Evolutionary conservation across 805 yeast genomes (phyloP), one percentile per base, ranked within the genome.

Genomic region (Kazachstania kunashirensis): DNA sequence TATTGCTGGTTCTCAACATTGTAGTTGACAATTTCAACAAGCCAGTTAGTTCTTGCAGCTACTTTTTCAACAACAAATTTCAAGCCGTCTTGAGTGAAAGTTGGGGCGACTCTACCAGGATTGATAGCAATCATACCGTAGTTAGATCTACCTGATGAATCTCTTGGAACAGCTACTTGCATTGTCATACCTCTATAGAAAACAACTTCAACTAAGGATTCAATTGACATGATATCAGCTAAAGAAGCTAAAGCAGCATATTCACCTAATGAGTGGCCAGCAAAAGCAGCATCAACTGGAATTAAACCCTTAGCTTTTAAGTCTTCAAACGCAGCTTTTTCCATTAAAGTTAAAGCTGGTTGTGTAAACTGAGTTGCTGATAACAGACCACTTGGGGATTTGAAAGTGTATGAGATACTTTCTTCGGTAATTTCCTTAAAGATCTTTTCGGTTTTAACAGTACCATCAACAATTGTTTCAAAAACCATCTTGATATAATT

Each of bases 171-270:
- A 33, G 98, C 98, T 48, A 92, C 98, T 71, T 92, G 98, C 99
- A 92, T 92, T 34, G 99, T 94, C 97, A 92, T 92, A 75, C 99
- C 99, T 72, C 99, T 81, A 75, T 92, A 94, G 75, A 92, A 92
- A 37, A 89, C 97, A 62, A 89, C 94, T 63, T 89, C 97, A 45
- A 89, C 96, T 50, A 89, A 72, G 5, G 94, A 82, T 68, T 92
- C 98, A 52, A 92, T 86, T 33, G 97, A 95, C 97, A 92, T 89
- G 41, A 94, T 96, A 61, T 92, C 95, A 37, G 96, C 98, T 55
- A 92, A 71, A 19, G 98, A 86, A 13, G 97, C 85, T 57, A 92
- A 74, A 12, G 99, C 97, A 49, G 96, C 92, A 63, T 92, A 92
- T 66, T 92, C 99, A 70, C 99, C 99, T 52, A 92, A 76, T 9